phyloP scores from a whole-genome alignment of 495 filamentous ascomycete genomes.

The Hypoxylon lienhwacheense region DNA sequence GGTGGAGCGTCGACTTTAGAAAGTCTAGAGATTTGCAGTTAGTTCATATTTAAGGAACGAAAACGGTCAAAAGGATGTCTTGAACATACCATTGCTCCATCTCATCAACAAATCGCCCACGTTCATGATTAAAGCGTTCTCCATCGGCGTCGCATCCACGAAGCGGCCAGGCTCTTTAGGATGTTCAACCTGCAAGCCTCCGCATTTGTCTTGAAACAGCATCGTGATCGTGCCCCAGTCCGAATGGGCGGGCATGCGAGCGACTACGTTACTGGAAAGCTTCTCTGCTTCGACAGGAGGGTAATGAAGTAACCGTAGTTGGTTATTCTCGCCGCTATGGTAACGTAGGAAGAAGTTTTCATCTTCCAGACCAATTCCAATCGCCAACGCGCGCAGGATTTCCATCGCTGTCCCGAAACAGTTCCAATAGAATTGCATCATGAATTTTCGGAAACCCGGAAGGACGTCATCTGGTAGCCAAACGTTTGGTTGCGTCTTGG shows the following conservation, averaged over 20 bases:
- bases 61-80: background rate
- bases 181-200: slow-evolving; percentile 62
- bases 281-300: slow-evolving; percentile 57
- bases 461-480: slow-evolving; percentile 62
- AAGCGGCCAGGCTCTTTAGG: slow-evolving; percentile 52
- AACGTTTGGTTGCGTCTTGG: slow-evolving; percentile 61
- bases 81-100: slow-evolving; percentile 59
- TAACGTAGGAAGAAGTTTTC: slow-evolving; percentile 56
- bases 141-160: slow-evolving; percentile 53
- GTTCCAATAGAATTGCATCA: slow-evolving; percentile 59
- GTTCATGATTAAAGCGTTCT: slow-evolving; percentile 59
- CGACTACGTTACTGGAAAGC: slow-evolving; percentile 47
- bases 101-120: slow-evolving; percentile 62
- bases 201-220: slow-evolving; percentile 55
- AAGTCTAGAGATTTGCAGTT: slow-evolving; percentile 41
- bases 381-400: slow-evolving; percentile 54
- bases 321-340: slow-evolving; percentile 62
- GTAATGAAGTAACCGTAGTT: slow-evolving; percentile 68
- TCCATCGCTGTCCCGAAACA: slow-evolving; percentile 51
- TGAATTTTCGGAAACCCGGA: slow-evolving; percentile 63
- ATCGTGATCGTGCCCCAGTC: slow-evolving; percentile 56
- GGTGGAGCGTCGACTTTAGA: slow-evolving; percentile 59
- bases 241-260: slow-evolving; percentile 58
- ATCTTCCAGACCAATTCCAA: slow-evolving; percentile 55
- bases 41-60: slow-evolving; percentile 5